Percentiles rank a stretch among this genome's conserved stretches.
These are phyloP conservation scores for Acer campestre DNA, from an alignment of 345 rosid species.

Conservation along the genomic window DNA sequence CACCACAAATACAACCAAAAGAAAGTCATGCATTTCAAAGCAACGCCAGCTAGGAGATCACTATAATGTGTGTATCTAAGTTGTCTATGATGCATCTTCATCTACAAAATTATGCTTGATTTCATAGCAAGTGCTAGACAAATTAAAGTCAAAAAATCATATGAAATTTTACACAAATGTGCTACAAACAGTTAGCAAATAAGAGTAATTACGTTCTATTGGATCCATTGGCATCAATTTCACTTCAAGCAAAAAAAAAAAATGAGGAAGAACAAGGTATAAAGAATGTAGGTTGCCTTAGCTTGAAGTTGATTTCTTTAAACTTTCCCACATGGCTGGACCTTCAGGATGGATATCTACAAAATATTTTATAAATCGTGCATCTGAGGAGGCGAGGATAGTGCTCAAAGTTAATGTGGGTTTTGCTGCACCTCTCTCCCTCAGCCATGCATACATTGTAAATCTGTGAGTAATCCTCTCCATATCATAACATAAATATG, in stretches of 20 bases:
- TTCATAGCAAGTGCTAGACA: background rate
- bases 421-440: constrained; percentile 53
- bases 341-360: constrained; percentile 81
- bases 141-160: background rate
- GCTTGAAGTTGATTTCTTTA: constrained; percentile 42
- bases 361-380: constrained; percentile 64
- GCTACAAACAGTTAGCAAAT: background rate
- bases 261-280: background rate
- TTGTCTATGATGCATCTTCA: background rate
- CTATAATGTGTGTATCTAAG: background rate
- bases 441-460: constrained; percentile 61
- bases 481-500: constrained; percentile 67
- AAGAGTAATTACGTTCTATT: background rate
- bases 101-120: background rate
- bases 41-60: background rate
- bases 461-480: constrained; percentile 58
- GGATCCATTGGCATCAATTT: background rate
- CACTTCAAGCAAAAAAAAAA: background rate
- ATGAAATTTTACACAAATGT: background rate
- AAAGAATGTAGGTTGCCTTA: constrained; percentile 15
- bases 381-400: constrained; percentile 72
- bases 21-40: background rate
- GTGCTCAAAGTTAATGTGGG: constrained; percentile 61
- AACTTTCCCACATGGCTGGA: constrained; percentile 68
- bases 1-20: background rate